Percentiles rank a stretch among this genome's conserved stretches.
Conservation (phyloP, 192 early-diverging fungal genomes). For the Rhizophagus prolifer region DNA sequence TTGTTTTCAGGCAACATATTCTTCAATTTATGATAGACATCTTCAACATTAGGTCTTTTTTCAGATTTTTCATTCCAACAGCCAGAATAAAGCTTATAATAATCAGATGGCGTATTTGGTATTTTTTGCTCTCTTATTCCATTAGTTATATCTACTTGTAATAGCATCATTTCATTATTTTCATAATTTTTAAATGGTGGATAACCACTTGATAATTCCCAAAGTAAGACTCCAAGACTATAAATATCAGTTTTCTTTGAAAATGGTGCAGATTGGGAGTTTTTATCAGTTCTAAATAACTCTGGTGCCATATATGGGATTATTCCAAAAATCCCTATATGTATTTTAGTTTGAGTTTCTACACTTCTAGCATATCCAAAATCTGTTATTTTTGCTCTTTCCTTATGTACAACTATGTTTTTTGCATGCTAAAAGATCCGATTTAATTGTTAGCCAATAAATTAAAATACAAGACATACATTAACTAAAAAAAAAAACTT, state of each 20-base stretch:
- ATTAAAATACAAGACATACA: no score
- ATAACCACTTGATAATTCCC: constrained; percentile 19
- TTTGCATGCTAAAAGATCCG: not conserved
- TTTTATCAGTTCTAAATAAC: not conserved
- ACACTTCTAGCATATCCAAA: constrained; percentile 2
- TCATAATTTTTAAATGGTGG: not conserved
- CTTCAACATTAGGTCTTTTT: not conserved
- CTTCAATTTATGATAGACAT: not conserved
- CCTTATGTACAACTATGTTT: not conserved
- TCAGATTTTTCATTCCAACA: constrained; percentile 16
- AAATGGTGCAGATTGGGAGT: not conserved
- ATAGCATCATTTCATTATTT: no score
- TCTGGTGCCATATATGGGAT: not conserved
- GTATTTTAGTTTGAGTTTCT: not conserved
- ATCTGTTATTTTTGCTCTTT: constrained; percentile 12
- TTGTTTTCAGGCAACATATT: no score
- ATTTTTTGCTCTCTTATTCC: not conserved
- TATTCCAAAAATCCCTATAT: not conserved
- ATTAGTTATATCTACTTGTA: not conserved
- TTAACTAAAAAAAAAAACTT: not conserved
- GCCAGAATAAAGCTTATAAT: constrained; percentile 12
- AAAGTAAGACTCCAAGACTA: constrained; percentile 19
- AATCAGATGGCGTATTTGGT: constrained; percentile 1
- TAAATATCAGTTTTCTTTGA: not conserved
- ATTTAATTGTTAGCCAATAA: no score